A percentile compares a stretch with the other conserved stretches of the same genome.
phyloP scores from a whole-genome alignment of 257 asterid species.

The Mentha longifolia region DNA sequence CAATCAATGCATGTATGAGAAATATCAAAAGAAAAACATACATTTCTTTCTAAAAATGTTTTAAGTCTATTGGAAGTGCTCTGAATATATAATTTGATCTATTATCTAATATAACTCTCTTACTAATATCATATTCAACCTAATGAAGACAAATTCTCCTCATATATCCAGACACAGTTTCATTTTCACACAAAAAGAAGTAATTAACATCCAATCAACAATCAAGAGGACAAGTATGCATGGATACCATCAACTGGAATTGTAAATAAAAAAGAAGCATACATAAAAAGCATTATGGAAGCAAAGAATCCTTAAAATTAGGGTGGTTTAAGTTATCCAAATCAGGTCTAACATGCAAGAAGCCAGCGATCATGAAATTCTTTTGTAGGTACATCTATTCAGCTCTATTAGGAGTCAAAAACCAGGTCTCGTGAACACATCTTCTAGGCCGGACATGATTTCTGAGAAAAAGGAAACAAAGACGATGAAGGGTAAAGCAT shows the following conservation, averaged over 20 bases:
- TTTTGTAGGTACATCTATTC: not conserved
- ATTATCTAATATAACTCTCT: not conserved
- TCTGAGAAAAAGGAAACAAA: slow-evolving; percentile 15
- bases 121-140: not conserved
- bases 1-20: slow-evolving; percentile 34
- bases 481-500: not conserved
- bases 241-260: not conserved
- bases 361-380: slow-evolving; percentile 3
- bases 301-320: not conserved
- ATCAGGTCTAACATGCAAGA: not conserved
- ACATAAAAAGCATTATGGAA: not conserved
- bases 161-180: not conserved
- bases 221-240: not conserved
- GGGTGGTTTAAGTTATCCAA: not conserved
- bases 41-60: not conserved
- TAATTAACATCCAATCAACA: no score
- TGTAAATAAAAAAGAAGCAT: not conserved
- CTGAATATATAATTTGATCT: not conserved
- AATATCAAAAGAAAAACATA: not conserved
- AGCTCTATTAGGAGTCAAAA: not conserved
- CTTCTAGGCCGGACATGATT: slow-evolving; percentile 15
- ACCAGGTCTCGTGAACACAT: not conserved
- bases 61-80: not conserved
- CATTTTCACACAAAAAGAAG: no score
- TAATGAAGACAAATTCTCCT: not conserved